A percentile compares a stretch with the other conserved stretches of the same genome.
phyloP scores from a whole-genome alignment of 2,329 filamentous ascomycete genomes.

The Xylariaceae sp. region DNA sequence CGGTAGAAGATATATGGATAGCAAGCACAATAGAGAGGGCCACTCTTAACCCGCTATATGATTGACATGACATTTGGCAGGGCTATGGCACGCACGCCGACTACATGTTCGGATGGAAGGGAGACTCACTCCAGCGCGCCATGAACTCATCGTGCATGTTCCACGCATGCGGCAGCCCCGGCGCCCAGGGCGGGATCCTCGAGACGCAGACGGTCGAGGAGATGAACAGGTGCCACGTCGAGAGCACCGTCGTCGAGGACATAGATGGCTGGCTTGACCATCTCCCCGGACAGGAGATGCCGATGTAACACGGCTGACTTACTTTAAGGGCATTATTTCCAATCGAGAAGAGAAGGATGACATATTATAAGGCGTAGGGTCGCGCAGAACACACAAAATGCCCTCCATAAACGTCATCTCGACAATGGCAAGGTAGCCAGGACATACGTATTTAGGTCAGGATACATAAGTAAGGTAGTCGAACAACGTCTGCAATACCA shows the following conservation, averaged over 20 bases:
- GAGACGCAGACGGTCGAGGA: conserved; percentile 23
- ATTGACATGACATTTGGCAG: background rate
- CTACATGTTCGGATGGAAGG: conserved; percentile 36
- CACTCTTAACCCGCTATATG: background rate
- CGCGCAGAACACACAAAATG: too few relatives aligned
- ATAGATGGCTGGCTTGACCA: conserved; percentile 19
- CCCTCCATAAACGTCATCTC: too few relatives aligned
- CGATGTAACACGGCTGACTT: too few relatives aligned
- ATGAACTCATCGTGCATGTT: conserved; percentile 31
- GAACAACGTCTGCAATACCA: too few relatives aligned
- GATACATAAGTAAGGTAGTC: too few relatives aligned
- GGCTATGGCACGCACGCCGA: conserved; percentile 36
- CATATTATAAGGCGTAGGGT: too few relatives aligned
- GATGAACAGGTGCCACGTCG: conserved; percentile 26
- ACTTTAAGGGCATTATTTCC: too few relatives aligned
- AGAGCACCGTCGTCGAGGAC: conserved; percentile 22
- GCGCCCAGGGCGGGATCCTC: conserved; percentile 25
- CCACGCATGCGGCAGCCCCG: conserved; percentile 28
- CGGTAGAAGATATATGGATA: too few relatives aligned
- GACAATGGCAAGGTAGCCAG: too few relatives aligned
- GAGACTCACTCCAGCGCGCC: conserved; percentile 29
- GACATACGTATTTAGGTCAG: too few relatives aligned
- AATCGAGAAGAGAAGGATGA: too few relatives aligned
- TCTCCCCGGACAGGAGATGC: conserved; percentile 1
- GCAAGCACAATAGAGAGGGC: too few relatives aligned